These are phyloP conservation scores for Xerocomus spinulosus DNA, from an alignment of 768 basidiomycete species.

Conservation along the genomic window DNA sequence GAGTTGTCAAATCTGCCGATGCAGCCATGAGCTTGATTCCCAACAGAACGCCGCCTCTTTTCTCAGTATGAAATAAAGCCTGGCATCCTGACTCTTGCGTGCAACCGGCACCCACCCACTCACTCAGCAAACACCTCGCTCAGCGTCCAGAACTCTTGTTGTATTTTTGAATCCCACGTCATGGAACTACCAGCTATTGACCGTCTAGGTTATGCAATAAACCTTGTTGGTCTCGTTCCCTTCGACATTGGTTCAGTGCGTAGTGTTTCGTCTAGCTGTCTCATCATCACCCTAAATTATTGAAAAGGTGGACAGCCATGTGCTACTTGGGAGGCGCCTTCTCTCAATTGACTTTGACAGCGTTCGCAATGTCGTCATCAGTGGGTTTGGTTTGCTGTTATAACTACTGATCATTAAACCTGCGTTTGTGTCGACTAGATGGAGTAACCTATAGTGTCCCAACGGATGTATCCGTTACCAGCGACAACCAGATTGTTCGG, in stretches of 20 bases:
- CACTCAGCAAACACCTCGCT: too few species aligned
- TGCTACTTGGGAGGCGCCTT: neutral
- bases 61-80: too few species aligned
- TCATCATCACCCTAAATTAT: neutral
- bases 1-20: too few species aligned
- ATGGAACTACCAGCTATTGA: neutral
- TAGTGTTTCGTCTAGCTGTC: neutral
- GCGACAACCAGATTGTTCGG: neutral
- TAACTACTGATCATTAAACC: neutral
- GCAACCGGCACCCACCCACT: too few species aligned
- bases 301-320: neutral
- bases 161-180: too few species aligned
- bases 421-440: neutral
- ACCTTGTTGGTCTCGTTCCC: conserved; percentile 1
- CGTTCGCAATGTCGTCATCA: neutral
- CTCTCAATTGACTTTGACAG: neutral
- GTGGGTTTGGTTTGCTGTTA: neutral
- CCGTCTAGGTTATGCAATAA: conserved; percentile 6
- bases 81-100: too few species aligned
- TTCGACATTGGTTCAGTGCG: conserved; percentile 6
- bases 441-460: neutral
- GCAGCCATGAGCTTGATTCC: too few species aligned
- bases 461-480: neutral
- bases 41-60: too few species aligned
- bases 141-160: too few species aligned